Evolutionary conservation across 163 green algal genomes (phyloP).

Genomic region (Smithsoniella earleae): DNA sequence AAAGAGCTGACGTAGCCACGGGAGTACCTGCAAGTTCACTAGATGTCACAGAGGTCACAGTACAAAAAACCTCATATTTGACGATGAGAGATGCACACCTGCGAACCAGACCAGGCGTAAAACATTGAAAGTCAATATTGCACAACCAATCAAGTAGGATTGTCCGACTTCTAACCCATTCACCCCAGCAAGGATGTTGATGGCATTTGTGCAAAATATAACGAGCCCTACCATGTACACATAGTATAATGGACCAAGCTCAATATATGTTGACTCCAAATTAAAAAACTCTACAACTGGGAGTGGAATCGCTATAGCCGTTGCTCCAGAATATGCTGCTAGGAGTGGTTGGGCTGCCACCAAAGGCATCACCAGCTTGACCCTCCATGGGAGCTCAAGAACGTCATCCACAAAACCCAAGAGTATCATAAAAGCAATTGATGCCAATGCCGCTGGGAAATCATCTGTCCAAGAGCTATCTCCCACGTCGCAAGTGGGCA

Average conservation of each 20-base stretch:
- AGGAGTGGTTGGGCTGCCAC: conserved; percentile 84
- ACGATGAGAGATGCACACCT: not conserved
- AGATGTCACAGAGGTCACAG: not conserved
- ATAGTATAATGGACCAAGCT: conserved; percentile 81
- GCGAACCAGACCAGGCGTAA: not conserved
- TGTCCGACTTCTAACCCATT: conserved; percentile 92
- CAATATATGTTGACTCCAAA: conserved; percentile 47
- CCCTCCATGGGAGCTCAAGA: conserved; percentile 93
- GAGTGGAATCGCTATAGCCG: conserved; percentile 77
- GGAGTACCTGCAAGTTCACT: conserved; percentile 3
- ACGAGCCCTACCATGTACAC: conserved; percentile 83
- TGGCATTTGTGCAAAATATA: conserved; percentile 96
- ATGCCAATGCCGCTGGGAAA: conserved; percentile 94
- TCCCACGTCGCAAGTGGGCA: conserved; percentile 29
- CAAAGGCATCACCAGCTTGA: conserved; percentile 89
- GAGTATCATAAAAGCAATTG: conserved; percentile 98
- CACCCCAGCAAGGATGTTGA: conserved; percentile 96
- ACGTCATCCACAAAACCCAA: conserved; percentile 98
- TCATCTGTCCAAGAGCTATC: conserved; percentile 86
- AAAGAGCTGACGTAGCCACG: conserved; percentile 47
- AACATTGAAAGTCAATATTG: conserved; percentile 53
- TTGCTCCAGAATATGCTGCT: conserved; percentile 78
- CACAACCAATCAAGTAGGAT: conserved; percentile 81
- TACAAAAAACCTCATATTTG: not conserved
- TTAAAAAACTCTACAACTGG: conserved; percentile 35